Base-by-base conservation (phyloP, 768 basidiomycete genomes). In the Xanthoconium purpureum region DNA sequence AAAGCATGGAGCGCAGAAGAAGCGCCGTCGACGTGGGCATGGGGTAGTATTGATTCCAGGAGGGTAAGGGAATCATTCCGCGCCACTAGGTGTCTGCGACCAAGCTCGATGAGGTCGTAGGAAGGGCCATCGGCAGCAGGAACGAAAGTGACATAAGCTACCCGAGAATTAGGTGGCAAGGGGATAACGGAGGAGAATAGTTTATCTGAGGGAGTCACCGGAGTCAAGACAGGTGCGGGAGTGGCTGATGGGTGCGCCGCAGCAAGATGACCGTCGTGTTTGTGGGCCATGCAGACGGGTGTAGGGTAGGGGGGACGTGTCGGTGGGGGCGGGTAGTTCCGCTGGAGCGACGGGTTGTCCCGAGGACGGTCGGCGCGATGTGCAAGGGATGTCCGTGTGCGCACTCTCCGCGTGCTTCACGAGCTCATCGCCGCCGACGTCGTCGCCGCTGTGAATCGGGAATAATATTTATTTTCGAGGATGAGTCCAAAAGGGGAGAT, bases 1-100 rank as follows among this genome's bases (percentile, higher is more conserved):
- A 88, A 90, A n/a, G 83, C 77, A 70, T 87, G 82, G 52, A 89
- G 75, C 28, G 70, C 63, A n/a, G 74, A 76, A 10, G 75, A 66
- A 28, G 73, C 71, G 49, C 76, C 69, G 35, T 74, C 74, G 46
- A 83, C 69, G 59, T 80, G 75, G 29, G 82, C 78, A 57, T 78
- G 77, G 42, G 81, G 73, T 24, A 89, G 67, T 29, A 85, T 66
- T 11, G 83, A 80, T 7, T 81, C 77, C 8, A 78, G 60, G 48
- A 88, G 68, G 4, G 75, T 30, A 20, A 71, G 62, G 13, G 73
- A 64, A 11, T 63, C 54, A 56, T 79, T 77, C 46, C 71, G 73
- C 18, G 71, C 64, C 10, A 84, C 49, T 3, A 88, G 62, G 6
- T 69, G 67, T 55, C 80, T 77, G 57, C 88, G 78, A 5, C 82